Conservation (phyloP, 2,329 filamentous ascomycete genomes). For the Tetracladium maxilliforme region DNA sequence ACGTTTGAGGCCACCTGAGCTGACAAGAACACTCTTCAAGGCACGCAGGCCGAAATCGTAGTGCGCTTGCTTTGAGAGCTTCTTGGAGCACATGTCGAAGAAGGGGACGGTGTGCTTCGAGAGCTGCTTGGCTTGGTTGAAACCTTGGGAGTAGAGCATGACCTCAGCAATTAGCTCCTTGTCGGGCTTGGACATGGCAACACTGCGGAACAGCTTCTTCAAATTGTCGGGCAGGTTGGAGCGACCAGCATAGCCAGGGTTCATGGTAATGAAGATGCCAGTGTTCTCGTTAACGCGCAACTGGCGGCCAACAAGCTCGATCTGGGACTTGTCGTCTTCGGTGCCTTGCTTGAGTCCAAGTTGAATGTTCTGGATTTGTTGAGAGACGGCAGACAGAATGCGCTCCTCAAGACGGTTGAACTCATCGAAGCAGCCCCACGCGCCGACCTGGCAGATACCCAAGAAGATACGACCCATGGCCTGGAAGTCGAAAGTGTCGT, state of each 20-base stretch:
- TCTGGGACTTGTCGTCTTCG: constrained; percentile 72
- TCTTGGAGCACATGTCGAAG: constrained; percentile 77
- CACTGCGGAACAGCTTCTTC: constrained; percentile 98
- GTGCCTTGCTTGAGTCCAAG: constrained; percentile 77
- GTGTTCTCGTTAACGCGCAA: constrained; percentile 84
- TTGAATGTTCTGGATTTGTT: constrained; percentile 99
- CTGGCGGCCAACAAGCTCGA: constrained; percentile 86
- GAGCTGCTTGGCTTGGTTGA: constrained; percentile 86
- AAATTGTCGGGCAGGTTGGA: constrained; percentile 97
- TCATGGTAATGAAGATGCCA: constrained; percentile 99
- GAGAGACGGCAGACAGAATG: constrained; percentile 93
- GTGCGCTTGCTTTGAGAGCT: constrained; percentile 89
- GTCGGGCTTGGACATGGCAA: constrained; percentile 99
- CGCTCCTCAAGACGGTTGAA: constrained; percentile 98
- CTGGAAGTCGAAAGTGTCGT: constrained; percentile 99
- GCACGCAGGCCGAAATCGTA: constrained; percentile 98
- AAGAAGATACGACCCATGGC: constrained; percentile 99
- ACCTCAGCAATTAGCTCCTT: constrained; percentile 99
- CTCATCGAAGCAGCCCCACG: constrained; percentile 99
- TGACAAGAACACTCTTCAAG: constrained; percentile 94
- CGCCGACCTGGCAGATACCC: constrained; percentile 96
- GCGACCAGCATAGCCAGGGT: constrained; percentile 93
- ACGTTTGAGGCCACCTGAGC: constrained; percentile 91
- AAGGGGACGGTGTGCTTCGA: constrained; percentile 96
- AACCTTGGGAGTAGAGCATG: constrained; percentile 99